Evolutionary conservation across 1,284 basidiomycete genomes (phyloP).

Genomic region (Wallemia mellicola): DNA sequence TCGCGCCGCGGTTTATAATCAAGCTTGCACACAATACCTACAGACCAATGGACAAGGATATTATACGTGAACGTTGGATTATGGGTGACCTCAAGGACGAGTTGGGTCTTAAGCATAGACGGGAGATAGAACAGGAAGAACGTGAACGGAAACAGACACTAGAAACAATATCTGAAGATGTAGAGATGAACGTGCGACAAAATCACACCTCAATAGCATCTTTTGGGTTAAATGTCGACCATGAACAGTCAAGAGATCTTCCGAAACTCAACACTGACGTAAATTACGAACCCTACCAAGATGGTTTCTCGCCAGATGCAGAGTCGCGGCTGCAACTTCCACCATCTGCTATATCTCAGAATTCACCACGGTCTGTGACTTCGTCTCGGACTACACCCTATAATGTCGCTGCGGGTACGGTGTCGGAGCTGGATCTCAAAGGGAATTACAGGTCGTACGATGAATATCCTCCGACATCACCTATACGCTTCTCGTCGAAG

Average conservation of each 20-base stretch:
- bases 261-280: not conserved
- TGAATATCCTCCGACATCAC: not conserved
- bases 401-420: not conserved
- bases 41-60: slow-evolving; percentile 23
- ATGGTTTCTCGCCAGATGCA: not conserved
- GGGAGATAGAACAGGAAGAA: not conserved
- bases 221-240: not conserved
- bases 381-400: not conserved
- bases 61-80: slow-evolving; percentile 66
- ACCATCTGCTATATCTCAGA: not conserved
- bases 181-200: not conserved
- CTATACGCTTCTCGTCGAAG: not conserved
- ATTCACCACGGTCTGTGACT: not conserved
- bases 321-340: not conserved
- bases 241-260: not conserved
- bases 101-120: slow-evolving; percentile 26
- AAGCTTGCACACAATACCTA: slow-evolving; percentile 38
- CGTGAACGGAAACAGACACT: not conserved
- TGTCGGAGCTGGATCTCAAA: not conserved
- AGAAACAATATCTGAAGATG: not conserved
- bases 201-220: not conserved
- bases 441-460: not conserved
- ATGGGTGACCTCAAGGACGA: slow-evolving; percentile 49
- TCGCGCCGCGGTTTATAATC: slow-evolving; percentile 29
- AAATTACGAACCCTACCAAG: not conserved